Base-by-base conservation (phyloP, 129 eudicot species). In the Helichrysum umbraculigerum region DNA sequence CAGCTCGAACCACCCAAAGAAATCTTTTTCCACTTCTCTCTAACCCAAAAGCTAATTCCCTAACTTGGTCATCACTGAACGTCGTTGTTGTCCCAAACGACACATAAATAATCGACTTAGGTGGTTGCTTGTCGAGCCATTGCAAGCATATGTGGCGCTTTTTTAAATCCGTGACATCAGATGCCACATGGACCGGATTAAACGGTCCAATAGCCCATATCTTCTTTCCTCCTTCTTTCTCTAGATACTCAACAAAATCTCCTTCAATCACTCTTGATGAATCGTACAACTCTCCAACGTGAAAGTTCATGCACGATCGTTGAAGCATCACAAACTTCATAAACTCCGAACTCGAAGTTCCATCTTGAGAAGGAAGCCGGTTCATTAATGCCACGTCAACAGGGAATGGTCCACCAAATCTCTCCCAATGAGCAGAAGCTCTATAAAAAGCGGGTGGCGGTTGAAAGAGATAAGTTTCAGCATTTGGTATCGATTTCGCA, bases 201-300 rank as follows among this genome's bases (percentile, higher is more conserved):
- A 75, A 72, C n/a, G 89, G 89, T 17, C 87, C 82, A 3, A 85
- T 32, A 16, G 89, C 92, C 91, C 91, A 89, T 1, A 68, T 50
- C 42, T 84, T 86, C 62, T 73, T 79, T 3, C 19, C 10, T 47
- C 80, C 82, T 70, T 83, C 59, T 29, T 78, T 52, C 0, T 81
- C 79, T 2, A 82, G 57, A 25, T 77, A 74, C 15, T 87, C 82
- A 0, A 85, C 25, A 54, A 54, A 84, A 5, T 32, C 32, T 0
- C 87, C 77, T 79, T 85, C 89, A 0, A 85, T 50, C 0, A 35
- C 62, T 77, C 82, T 79, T 32, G 76, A 60, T 0, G 87, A 79
- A 35, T 87, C 81, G 19, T 44, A 73, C n/a, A 87, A 37, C 42
- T 73, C 75, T 5, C 92, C 89, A 8, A 62, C 81, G 3, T 73